Percentiles rank a stretch among this genome's conserved stretches.
Conservation (phyloP, 2,329 filamentous ascomycete genomes). For the Aspergillus proliferans region DNA sequence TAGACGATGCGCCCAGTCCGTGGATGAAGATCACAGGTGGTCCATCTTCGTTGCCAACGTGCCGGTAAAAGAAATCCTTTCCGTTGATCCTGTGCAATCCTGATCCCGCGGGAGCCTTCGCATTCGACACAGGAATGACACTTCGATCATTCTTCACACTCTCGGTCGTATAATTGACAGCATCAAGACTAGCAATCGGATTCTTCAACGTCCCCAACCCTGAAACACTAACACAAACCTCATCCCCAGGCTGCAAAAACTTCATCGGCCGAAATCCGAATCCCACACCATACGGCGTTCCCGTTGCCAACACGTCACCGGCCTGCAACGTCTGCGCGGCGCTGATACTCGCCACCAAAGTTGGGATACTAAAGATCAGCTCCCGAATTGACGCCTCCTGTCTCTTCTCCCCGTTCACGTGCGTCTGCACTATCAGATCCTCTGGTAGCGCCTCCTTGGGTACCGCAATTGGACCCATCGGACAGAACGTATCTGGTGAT, state of each 20-base stretch:
- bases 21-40: constrained; percentile 46
- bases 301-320: neutral
- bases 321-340: neutral
- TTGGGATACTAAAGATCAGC: neutral
- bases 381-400: neutral
- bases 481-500: neutral
- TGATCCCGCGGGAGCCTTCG: neutral
- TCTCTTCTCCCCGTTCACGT: neutral
- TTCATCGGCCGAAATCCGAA: neutral
- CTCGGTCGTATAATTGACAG: no score
- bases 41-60: constrained; percentile 16
- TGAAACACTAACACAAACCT: neutral
- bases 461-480: neutral
- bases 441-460: neutral
- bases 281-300: neutral
- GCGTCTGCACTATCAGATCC: neutral
- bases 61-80: constrained; percentile 25
- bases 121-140: no score
- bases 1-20: constrained; percentile 46
- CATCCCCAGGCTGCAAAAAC: neutral
- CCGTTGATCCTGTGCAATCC: constrained; percentile 33
- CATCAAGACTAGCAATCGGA: no score
- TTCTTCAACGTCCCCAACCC: neutral
- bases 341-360: neutral
- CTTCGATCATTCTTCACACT: no score